A percentile compares a stretch with the other conserved stretches of the same genome.
phyloP scores from a whole-genome alignment of 2,329 filamentous ascomycete species.

The Alternaria dauci region DNA sequence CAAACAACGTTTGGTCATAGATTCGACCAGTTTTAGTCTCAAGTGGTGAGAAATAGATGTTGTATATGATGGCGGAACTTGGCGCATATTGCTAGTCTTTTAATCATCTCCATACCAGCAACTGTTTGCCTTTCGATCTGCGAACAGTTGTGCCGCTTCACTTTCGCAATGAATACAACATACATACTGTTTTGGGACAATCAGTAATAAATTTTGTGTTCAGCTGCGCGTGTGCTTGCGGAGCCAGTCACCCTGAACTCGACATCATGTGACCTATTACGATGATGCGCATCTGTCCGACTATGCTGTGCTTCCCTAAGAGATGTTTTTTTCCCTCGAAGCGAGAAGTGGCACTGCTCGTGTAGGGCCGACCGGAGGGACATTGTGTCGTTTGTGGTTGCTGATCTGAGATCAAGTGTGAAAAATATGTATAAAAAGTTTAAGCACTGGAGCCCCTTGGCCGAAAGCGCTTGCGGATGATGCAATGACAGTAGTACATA shows the following conservation, averaged over 20 bases:
- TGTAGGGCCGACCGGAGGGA: neutral
- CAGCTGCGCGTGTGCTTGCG: neutral
- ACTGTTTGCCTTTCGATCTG: neutral
- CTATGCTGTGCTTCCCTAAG: neutral
- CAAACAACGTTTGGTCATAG: neutral
- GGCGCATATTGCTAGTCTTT: neutral
- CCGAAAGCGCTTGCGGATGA: neutral
- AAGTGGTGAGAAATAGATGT: neutral
- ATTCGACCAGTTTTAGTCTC: neutral
- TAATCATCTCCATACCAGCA: neutral
- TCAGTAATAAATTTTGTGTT: neutral
- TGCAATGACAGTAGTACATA: neutral
- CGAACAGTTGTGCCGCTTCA: neutral
- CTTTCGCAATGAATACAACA: accelerated
- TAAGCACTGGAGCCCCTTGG: neutral
- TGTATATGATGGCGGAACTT: neutral
- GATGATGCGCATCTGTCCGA: neutral
- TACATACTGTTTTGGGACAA: neutral
- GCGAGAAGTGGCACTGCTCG: neutral
- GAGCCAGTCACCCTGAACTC: accelerated
- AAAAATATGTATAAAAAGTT: neutral
- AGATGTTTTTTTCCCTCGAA: neutral
- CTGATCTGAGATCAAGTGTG: neutral
- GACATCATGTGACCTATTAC: neutral
- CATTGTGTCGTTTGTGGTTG: neutral